Evolutionary conservation across 2,329 filamentous ascomycete species (phyloP).

Genomic region (Fusarium cicatricum): DNA sequence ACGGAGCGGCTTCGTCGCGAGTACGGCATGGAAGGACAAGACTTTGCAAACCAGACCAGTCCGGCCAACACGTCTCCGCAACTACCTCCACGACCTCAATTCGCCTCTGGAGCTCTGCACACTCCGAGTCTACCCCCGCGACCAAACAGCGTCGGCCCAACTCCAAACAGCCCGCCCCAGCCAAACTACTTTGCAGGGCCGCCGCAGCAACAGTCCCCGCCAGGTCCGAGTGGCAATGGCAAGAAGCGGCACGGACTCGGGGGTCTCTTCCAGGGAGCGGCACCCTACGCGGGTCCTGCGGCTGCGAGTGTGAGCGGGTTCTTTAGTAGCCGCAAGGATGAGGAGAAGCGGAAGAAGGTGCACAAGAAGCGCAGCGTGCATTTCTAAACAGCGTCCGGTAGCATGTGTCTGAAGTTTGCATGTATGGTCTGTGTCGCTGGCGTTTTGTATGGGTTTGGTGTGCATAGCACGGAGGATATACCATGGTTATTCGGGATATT

Average conservation of each 20-base stretch:
- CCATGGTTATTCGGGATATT: conserved; percentile 27
- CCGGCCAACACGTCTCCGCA: conserved; percentile 42
- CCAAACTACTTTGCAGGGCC: conserved; percentile 36
- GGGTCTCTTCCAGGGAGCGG: conserved; percentile 41
- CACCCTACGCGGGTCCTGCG: conserved; percentile 49
- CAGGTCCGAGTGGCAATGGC: conserved; percentile 26
- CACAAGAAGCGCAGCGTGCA: conserved; percentile 60
- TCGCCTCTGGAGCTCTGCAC: conserved; percentile 21
- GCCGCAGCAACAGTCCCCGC: conserved; percentile 34
- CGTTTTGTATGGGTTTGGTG: conserved; percentile 14
- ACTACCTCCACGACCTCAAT: conserved; percentile 46
- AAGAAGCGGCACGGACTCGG: conserved; percentile 43
- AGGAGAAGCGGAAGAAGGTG: conserved; percentile 53
- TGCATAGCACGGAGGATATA: conserved; percentile 36
- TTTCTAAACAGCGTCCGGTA: conserved; percentile 44
- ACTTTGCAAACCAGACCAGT: conserved; percentile 36
- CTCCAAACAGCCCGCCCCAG: conserved; percentile 31
- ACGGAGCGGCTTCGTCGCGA: conserved; percentile 79
- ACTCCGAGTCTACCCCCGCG: conserved; percentile 50
- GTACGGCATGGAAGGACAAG: conserved; percentile 68
- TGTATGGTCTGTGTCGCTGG: conserved; percentile 5
- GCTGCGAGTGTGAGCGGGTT: conserved; percentile 57
- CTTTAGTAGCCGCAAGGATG: conserved; percentile 48
- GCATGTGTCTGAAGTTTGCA: not conserved
- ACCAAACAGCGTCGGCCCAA: conserved; percentile 59